A percentile compares a stretch with the other conserved stretches of the same genome.
Conservation (phyloP, 2,329 filamentous ascomycete genomes). For the Samsoniella hepiali region DNA sequence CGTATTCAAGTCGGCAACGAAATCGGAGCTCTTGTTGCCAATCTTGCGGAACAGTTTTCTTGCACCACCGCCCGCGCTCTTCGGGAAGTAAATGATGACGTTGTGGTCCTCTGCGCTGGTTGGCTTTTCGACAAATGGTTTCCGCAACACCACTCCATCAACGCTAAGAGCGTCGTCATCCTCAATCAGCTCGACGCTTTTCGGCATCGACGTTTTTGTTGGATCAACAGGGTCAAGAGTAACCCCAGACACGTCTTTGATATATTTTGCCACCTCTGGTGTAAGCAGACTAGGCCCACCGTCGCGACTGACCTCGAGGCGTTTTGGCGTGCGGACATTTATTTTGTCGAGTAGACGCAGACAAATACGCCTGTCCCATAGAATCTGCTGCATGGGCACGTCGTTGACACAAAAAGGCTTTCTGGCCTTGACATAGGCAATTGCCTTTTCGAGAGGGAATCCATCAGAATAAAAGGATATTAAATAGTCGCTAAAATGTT, state of each 20-base stretch:
- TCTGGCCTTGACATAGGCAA: conserved; percentile 87
- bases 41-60: conserved; percentile 93
- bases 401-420: conserved; percentile 98
- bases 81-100: conserved; percentile 95
- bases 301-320: conserved; percentile 89
- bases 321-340: conserved; percentile 81
- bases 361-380: conserved; percentile 93
- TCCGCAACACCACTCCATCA: conserved; percentile 76
- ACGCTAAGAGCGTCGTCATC: conserved; percentile 85
- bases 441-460: conserved; percentile 94
- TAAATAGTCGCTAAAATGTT: conserved; percentile 68
- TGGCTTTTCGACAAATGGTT: conserved; percentile 97
- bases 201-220: conserved; percentile 59
- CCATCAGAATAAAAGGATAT: conserved; percentile 99
- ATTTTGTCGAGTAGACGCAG: conserved; percentile 84
- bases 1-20: conserved; percentile 69
- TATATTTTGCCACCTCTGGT: conserved; percentile 72
- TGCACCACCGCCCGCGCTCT: conserved; percentile 80
- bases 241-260: conserved; percentile 78
- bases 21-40: conserved; percentile 98
- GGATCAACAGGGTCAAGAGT: conserved; percentile 67
- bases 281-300: conserved; percentile 80
- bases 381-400: conserved; percentile 90
- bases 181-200: conserved; percentile 80
- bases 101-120: conserved; percentile 99